Conservation (phyloP, 2,329 filamentous ascomycete genomes). For the Microsporum ferrugineum region DNA sequence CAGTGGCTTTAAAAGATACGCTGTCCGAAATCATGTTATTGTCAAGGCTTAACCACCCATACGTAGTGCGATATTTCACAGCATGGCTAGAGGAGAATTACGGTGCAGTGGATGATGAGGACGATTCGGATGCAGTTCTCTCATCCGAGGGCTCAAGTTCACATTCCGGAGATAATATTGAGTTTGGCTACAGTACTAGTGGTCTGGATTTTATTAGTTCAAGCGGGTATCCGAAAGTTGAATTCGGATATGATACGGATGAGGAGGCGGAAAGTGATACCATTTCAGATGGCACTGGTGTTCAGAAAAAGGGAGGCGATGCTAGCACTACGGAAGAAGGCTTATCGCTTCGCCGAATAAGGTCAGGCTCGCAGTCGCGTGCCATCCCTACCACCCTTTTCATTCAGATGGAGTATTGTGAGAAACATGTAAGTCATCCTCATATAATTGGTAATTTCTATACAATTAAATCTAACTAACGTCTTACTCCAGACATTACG, state of each 20-base stretch:
- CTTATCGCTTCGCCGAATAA: constrained; percentile 30
- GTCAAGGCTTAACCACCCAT: constrained; percentile 84
- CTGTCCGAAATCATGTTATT: constrained; percentile 79
- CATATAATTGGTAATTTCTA: constrained; percentile 10
- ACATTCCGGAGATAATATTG: constrained; percentile 31
- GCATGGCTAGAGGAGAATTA: constrained; percentile 76
- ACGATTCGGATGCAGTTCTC: constrained; percentile 29
- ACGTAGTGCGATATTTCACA: constrained; percentile 81
- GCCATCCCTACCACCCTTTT: constrained; percentile 67
- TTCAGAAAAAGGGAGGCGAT: constrained; percentile 6
- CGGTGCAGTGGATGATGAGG: constrained; percentile 28
- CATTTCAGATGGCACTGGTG: constrained; percentile 24
- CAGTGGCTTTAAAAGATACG: constrained; percentile 49
- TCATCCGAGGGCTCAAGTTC: background rate
- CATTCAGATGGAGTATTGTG: constrained; percentile 98
- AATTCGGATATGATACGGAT: constrained; percentile 55
- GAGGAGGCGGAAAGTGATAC: constrained; percentile 32
- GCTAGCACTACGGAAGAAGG: constrained; percentile 20
- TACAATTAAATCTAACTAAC: background rate
- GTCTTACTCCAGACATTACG: constrained; percentile 54
- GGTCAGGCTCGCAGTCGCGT: constrained; percentile 40
- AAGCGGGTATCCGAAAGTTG: constrained; percentile 61
- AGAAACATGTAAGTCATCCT: constrained; percentile 54
- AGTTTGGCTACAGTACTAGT: constrained; percentile 60
- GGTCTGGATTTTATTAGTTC: constrained; percentile 92